Conservation (phyloP, 805 yeast genomes). For the Sugiyamaella mastotermitis region DNA sequence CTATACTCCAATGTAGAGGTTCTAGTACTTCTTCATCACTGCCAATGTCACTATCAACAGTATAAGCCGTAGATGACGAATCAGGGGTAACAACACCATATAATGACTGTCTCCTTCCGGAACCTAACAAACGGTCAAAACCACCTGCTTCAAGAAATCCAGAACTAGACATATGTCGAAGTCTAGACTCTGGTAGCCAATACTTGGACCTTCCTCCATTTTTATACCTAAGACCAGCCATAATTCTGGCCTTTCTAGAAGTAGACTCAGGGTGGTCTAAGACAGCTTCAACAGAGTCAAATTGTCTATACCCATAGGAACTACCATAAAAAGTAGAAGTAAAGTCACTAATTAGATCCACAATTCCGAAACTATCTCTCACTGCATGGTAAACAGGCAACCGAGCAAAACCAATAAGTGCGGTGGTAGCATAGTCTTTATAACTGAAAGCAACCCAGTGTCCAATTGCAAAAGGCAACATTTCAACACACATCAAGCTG, state of each 20-base stretch:
- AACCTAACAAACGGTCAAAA: no score
- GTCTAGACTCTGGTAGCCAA: slow-evolving; percentile 51
- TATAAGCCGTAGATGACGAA: neutral
- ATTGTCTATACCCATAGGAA: slow-evolving; percentile 70
- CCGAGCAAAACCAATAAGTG: slow-evolving; percentile 65
- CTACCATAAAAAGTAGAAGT: slow-evolving; percentile 61
- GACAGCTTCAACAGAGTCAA: slow-evolving; percentile 71
- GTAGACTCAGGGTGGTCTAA: slow-evolving; percentile 58
- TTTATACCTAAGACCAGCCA: slow-evolving; percentile 77
- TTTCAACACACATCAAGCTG: slow-evolving; percentile 72
- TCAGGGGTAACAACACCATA: slow-evolving; percentile 1
- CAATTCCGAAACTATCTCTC: slow-evolving; percentile 67
- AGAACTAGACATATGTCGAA: neutral
- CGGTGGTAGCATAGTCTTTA: slow-evolving; percentile 56
- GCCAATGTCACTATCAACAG: neutral
- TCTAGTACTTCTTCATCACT: neutral
- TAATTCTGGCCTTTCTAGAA: slow-evolving; percentile 61
- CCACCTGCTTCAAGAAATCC: neutral
- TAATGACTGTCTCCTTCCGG: no score
- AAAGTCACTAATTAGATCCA: slow-evolving; percentile 78
- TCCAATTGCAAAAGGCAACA: slow-evolving; percentile 80
- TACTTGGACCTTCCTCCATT: slow-evolving; percentile 74
- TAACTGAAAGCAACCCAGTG: slow-evolving; percentile 84
- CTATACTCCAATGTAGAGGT: slow-evolving; percentile 3
- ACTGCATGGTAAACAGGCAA: slow-evolving; percentile 57